Conservation (phyloP, 2,329 filamentous ascomycete species). For the Alternaria sp. region DNA sequence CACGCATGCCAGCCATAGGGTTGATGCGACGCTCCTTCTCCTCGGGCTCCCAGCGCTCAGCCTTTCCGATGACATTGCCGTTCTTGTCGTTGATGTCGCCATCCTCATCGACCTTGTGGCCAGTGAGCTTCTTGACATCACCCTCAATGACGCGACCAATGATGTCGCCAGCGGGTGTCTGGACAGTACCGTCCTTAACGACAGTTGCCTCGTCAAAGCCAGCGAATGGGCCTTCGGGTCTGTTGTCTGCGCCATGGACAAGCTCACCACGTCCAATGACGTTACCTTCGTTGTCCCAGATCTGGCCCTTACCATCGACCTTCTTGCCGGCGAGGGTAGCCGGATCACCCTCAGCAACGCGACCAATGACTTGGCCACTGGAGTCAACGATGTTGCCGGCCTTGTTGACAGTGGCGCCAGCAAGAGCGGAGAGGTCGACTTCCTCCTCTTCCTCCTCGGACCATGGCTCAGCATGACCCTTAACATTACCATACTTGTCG, state of each 20-base stretch:
- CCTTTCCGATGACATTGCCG: constrained; percentile 62
- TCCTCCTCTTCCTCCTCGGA: constrained; percentile 59
- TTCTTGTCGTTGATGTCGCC: constrained; percentile 64
- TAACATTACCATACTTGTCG: constrained; percentile 74
- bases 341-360: constrained; percentile 65
- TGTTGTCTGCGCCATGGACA: constrained; percentile 59
- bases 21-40: constrained; percentile 65
- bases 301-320: constrained; percentile 69
- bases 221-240: constrained; percentile 66
- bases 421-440: constrained; percentile 66
- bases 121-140: constrained; percentile 60
- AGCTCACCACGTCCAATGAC: constrained; percentile 68
- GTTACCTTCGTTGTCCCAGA: constrained; percentile 70
- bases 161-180: constrained; percentile 56
- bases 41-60: constrained; percentile 62
- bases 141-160: constrained; percentile 60
- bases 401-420: constrained; percentile 70
- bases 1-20: constrained; percentile 65
- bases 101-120: constrained; percentile 61
- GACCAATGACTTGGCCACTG: constrained; percentile 66
- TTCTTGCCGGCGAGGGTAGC: constrained; percentile 66
- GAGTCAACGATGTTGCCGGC: constrained; percentile 68
- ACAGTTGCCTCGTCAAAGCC: constrained; percentile 66
- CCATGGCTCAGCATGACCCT: constrained; percentile 66
- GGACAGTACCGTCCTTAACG: constrained; percentile 65